Evolutionary conservation across 768 basidiomycete genomes (phyloP).

Genomic region (Grammothele lineata): DNA sequence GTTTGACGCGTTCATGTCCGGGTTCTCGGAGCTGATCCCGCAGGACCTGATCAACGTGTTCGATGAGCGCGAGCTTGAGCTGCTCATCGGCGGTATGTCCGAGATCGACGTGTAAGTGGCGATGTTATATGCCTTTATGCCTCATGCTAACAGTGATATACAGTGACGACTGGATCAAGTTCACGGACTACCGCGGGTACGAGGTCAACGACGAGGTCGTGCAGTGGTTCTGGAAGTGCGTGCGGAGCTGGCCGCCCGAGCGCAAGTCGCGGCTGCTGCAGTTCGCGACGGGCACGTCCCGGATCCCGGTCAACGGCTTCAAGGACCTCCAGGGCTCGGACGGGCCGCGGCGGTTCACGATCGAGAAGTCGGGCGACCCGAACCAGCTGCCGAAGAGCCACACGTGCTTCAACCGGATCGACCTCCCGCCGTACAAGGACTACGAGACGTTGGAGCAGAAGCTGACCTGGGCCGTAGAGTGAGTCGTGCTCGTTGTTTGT

Average conservation of each 20-base stretch:
- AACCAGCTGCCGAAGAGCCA: conserved; percentile 95
- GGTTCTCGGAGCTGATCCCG: conserved; percentile 98
- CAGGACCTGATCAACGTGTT: conserved; percentile 98
- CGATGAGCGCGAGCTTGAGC: conserved; percentile 94
- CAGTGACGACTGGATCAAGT: conserved; percentile 98
- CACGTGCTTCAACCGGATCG: conserved; percentile 95
- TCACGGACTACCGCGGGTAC: conserved; percentile 97
- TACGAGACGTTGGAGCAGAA: conserved; percentile 94
- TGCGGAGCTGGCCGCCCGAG: conserved; percentile 96
- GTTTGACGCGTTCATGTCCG: conserved; percentile 99
- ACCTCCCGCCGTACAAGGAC: conserved; percentile 96
- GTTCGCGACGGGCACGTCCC: conserved; percentile 95
- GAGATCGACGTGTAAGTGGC: conserved; percentile 96
- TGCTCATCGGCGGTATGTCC: conserved; percentile 98
- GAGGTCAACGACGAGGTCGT: conserved; percentile 95
- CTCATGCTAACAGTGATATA: too few relatives aligned
- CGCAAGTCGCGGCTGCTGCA: conserved; percentile 94
- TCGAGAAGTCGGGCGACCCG: conserved; percentile 97
- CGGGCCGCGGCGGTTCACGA: conserved; percentile 94
- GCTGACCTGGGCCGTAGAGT: conserved; percentile 92
- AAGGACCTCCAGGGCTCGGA: conserved; percentile 98
- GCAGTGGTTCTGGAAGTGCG: conserved; percentile 99
- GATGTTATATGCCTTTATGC: too few relatives aligned
- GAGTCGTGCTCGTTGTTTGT: conserved; percentile 33
- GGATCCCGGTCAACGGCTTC: conserved; percentile 98